Percentiles rank a stretch among this genome's conserved stretches.
These are phyloP conservation scores for Eruca vesicaria DNA, from an alignment of 441 rosid species.

Conservation along the genomic window DNA sequence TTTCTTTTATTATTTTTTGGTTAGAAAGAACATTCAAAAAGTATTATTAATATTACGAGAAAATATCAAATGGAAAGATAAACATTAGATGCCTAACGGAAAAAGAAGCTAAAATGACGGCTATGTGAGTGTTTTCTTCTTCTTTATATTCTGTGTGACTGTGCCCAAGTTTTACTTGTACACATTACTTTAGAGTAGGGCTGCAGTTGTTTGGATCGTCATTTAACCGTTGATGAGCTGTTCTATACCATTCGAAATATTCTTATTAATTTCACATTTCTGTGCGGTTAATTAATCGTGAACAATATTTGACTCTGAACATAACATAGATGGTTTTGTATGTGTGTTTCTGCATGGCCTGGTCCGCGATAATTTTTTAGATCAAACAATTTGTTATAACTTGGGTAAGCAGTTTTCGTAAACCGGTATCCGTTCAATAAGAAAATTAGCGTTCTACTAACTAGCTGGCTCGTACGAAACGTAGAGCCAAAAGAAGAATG, in stretches of 20 bases:
- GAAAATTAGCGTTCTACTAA: neutral
- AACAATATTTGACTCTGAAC: neutral
- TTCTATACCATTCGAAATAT: neutral
- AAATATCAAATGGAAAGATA: slow-evolving; percentile 6
- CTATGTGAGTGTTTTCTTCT: neutral
- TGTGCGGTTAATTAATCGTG: neutral
- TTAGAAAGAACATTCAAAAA: neutral
- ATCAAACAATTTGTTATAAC: neutral
- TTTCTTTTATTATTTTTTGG: neutral
- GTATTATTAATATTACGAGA: neutral
- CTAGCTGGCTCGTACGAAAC: neutral
- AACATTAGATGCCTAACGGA: slow-evolving; percentile 9
- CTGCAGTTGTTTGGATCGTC: neutral
- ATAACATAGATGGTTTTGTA: neutral
- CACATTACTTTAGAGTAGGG: neutral
- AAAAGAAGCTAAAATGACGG: slow-evolving; percentile 9
- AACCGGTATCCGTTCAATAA: neutral
- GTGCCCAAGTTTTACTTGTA: slow-evolving; percentile 9
- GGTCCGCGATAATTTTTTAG: neutral
- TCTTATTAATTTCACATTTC: neutral
- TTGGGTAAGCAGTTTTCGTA: neutral
- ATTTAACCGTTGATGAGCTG: neutral
- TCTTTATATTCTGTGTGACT: slow-evolving; percentile 16
- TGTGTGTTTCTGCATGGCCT: neutral
- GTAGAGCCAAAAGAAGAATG: neutral